Evolutionary conservation across 139 green algal species (phyloP).

Genomic region (Picochlorum costavermella): DNA sequence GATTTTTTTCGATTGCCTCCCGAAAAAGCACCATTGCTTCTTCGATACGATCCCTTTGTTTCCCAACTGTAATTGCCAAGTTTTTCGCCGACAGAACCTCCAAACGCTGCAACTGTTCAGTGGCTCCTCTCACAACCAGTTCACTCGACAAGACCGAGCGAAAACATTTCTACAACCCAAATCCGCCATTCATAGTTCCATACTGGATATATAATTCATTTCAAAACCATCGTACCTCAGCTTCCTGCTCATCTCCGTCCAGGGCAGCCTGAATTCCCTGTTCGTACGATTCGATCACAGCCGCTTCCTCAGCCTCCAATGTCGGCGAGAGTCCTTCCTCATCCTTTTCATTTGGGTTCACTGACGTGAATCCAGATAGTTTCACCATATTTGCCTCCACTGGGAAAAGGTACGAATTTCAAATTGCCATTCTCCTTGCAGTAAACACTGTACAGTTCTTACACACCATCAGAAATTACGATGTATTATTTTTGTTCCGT

Average conservation of each 20-base stretch:
- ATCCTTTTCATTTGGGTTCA: constrained; percentile 9
- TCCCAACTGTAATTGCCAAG: constrained; percentile 12
- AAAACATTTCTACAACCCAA: constrained; percentile 5
- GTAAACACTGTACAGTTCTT: neutral
- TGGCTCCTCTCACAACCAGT: constrained; percentile 8
- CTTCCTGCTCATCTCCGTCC: neutral
- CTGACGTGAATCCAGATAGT: constrained; percentile 12
- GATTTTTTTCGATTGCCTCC: constrained; percentile 4
- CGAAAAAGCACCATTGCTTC: constrained; percentile 15
- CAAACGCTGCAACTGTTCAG: constrained; percentile 23
- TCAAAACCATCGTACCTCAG: constrained; percentile 12
- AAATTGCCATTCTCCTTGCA: neutral
- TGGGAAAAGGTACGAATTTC: neutral
- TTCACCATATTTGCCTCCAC: constrained; percentile 1
- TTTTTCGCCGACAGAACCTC: constrained; percentile 20
- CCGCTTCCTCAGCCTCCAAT: constrained; percentile 17
- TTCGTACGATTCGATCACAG: constrained; percentile 13
- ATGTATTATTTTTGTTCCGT: neutral
- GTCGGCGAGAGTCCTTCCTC: neutral
- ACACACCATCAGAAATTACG: neutral
- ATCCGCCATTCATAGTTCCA: neutral
- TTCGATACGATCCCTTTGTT: neutral
- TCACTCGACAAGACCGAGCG: constrained; percentile 11
- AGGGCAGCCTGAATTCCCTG: neutral
- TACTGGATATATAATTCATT: constrained; percentile 4